Evolutionary conservation across 2,329 filamentous ascomycete genomes (phyloP), one percentile per base, ranked within the genome.

Genomic region (Penicillium sp.): DNA sequence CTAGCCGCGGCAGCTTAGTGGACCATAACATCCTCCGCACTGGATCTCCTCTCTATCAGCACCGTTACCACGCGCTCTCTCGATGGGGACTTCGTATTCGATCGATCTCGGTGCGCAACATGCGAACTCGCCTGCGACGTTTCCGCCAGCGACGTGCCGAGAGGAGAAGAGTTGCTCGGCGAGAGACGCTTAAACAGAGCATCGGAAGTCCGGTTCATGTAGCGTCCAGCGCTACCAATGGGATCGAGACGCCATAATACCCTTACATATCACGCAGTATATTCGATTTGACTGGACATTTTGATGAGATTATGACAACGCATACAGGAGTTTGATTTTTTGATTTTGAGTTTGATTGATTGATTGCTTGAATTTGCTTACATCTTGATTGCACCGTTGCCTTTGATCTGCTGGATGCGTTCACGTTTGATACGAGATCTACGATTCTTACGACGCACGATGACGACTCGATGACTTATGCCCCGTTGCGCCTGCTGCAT

Each of bases 161-260:
- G 41, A 59, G 64, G 37, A 68, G 62, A 44, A 65, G 68, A 35
- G 73, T 79, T 55, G 72, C 68, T 46, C 62, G 73, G 42, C 65
- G 77, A 42, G 67, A 74, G 44, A 68, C 62, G 41, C 60, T 80
- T 34, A 70, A 76, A 45, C 67, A 69, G 38, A 75, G 69, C 38
- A 80, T 81, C 51, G 71, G 72, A 1, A 57, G 59, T 11, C 61
- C 64, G 38, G 64, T 67, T 9, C 45, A 65, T 30, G 56, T 64
- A 14, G 56, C 60, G 41, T 62, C 61, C 7, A 57, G 60, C 35
- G 52, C 57, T 37, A 48, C 43, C 12, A 44, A 45, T 35, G 45
- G 41, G 2, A 35, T 45, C n/a, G n/a, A n/a, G n/a, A n/a, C n/a
- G n/a, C n/a, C n/a, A n/a, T n/a, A n/a, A n/a, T n/a, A n/a, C n/a